Percentiles rank a stretch among this genome's conserved stretches.
Conservation (phyloP, 768 basidiomycete species). For the Leccinum barrowsii region DNA sequence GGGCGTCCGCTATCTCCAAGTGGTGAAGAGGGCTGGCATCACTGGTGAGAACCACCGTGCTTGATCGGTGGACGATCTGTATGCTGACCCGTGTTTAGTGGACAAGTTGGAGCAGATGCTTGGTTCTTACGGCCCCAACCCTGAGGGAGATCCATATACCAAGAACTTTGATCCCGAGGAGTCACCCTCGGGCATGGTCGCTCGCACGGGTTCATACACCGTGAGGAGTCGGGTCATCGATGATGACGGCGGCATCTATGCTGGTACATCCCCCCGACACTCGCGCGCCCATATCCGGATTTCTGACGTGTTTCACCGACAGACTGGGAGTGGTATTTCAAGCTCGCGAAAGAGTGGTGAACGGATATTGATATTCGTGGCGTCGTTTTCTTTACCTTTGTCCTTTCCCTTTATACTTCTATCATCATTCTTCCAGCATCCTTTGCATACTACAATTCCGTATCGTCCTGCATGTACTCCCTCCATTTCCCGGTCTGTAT, state of each 20-base stretch:
- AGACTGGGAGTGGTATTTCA: conserved; percentile 73
- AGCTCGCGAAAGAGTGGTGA: conserved; percentile 90
- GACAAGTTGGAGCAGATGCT: conserved; percentile 94
- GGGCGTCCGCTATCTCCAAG: conserved; percentile 85
- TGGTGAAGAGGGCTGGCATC: conserved; percentile 77
- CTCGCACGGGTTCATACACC: conserved; percentile 73
- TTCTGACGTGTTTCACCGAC: conserved; percentile 9
- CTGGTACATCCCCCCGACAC: conserved; percentile 50
- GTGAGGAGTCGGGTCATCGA: conserved; percentile 85
- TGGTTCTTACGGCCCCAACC: conserved; percentile 82
- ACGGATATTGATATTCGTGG: conserved; percentile 4
- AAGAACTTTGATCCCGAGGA: conserved; percentile 77
- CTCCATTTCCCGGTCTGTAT: conserved; percentile 14
- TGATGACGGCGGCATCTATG: conserved; percentile 79
- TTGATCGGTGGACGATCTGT: background rate
- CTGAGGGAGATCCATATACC: conserved; percentile 58
- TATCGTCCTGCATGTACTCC: conserved; percentile 28
- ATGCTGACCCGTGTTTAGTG: conserved; percentile 43
- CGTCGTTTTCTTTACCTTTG: conserved; percentile 8
- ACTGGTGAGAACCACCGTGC: conserved; percentile 47
- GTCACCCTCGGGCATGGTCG: conserved; percentile 76
- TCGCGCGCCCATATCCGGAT: background rate
- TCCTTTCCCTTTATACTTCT: conserved; percentile 2
- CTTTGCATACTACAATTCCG: conserved; percentile 24
- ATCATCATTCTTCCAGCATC: conserved; percentile 26